Base-by-base conservation (phyloP, 768 basidiomycete species). In the Phylloporus arenicola region DNA sequence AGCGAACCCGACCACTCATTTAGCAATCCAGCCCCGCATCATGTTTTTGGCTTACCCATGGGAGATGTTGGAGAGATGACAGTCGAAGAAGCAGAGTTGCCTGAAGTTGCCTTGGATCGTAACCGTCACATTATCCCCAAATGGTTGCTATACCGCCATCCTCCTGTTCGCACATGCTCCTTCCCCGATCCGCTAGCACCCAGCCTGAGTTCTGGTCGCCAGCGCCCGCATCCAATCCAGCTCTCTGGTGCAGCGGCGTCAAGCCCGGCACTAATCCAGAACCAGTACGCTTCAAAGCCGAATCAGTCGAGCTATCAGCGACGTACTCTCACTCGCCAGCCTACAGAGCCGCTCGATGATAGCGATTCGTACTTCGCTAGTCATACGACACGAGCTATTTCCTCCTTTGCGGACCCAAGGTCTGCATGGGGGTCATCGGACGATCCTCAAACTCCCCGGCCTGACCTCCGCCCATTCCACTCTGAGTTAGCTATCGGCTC, bases 101-200 rank as follows among this genome's bases (percentile, higher is more conserved):
- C 96, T 1, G 95, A 98, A 68, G 96, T 99, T 13, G 83, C 82
- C 7, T 76, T 99, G 43, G 93, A 94, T 59, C 83, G 83, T 55
- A 88, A 99, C 65, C 79, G 88, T n/a, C 96, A 99, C 68, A 96
- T 99, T 52, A 84, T 99, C 43, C 95, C 96, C 4, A 83, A 92
- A 55, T 96, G 92, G 88, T 73, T 97, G 70, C 75, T 96, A 40
- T 75, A 76, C 29, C 75, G 68, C 47, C 56, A 53, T 20, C 69
- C 79, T 42, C 74, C 76, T 24, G 78, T 81, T 14, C 60, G 72
- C 29, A 78, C 79, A 3, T 69, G 77, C 43, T 79, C 80, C 16
- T 78, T 72, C 47, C 60, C 72, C 2, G 58, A 55, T 43, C 69
- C 72, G 2, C 55, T 51, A 53, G 65, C 47, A 58, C 68, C 47